Base-by-base conservation (phyloP, 2,329 filamentous ascomycete genomes). In the Calonectria pteridis region DNA sequence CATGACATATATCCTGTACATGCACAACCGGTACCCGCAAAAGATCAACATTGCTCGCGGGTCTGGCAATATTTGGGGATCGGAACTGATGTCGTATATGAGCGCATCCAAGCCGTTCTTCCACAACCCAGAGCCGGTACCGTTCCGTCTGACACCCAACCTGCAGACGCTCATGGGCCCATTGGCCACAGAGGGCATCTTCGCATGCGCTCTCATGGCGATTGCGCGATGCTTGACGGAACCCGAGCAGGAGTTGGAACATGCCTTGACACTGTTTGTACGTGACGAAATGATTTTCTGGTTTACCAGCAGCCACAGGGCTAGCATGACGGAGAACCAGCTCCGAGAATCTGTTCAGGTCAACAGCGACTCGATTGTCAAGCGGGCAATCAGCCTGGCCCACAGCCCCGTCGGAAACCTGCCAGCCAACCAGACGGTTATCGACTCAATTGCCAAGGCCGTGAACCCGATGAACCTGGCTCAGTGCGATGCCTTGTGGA, bases 1-100 rank as follows among this genome's bases (percentile, higher is more conserved):
- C 87, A 98, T 99, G 94, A 98, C 97, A 5, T 99, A 98, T 83
- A 94, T 98, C 73, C 93, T 99, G 87, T 96, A 96, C 86, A 98
- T 99, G 92, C 95, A 96, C 83, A 95, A 95, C 83, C 94, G 97
- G 35, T 98, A 97, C 84, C 97, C 97, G 7, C 95, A 96, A 85
- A 99, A 99, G 89, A 93, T 98, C 84, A 94, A 94, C 85, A 97
- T 99, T 81, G 94, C 95, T 14, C 93, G 95, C 29, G 91, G 91
- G 35, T 95, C 94, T 7, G 97, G 97, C 77, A 97, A 97, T 81
- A 94, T 99, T 78, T 99, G 97, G 97, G 96, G 95, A 62, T 95
- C 95, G 10, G 97, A 99, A 84, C 89, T 98, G 67, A 94, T 98
- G 85, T 95, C 97, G 0, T 94, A 93, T 77, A 96, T 99, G 92